Evolutionary conservation across 2,329 filamentous ascomycete species (phyloP).

Genomic region (Fusarium ambrosium): DNA sequence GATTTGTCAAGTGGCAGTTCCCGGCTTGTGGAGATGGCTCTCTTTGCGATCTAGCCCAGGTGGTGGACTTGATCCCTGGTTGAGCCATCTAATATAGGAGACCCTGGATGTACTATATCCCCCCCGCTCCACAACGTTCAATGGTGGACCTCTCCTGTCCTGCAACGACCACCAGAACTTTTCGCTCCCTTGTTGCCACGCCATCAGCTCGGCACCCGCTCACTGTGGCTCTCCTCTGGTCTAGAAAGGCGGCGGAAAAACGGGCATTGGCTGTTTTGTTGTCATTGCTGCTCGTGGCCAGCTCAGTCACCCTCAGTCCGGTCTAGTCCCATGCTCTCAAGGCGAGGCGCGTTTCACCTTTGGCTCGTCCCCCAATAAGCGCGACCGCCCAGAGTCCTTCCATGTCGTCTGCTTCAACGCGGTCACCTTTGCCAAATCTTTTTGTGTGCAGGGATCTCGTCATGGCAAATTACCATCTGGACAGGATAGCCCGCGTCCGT

Average conservation of each 20-base stretch:
- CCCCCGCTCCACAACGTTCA: constrained; percentile 43
- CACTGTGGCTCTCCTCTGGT: constrained; percentile 27
- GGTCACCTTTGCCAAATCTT: constrained; percentile 34
- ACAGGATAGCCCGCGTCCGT: constrained; percentile 37
- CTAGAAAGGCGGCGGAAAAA: constrained; percentile 34
- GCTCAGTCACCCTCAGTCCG: constrained; percentile 39
- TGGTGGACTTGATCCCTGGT: constrained; percentile 42
- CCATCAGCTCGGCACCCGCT: constrained; percentile 42
- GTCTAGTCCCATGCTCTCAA: constrained; percentile 42
- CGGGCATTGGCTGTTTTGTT: constrained; percentile 32
- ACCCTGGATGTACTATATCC: constrained; percentile 50
- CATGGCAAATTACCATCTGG: constrained; percentile 45
- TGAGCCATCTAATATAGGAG: constrained; percentile 48
- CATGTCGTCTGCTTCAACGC: constrained; percentile 38
- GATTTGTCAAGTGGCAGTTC: constrained; percentile 45
- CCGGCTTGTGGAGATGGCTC: constrained; percentile 44
- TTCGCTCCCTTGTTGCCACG: constrained; percentile 44
- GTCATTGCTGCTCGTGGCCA: constrained; percentile 39
- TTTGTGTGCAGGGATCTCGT: constrained; percentile 37
- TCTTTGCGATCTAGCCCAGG: constrained; percentile 46
- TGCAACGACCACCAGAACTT: constrained; percentile 44
- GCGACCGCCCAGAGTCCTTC: constrained; percentile 35
- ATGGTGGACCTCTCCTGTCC: constrained; percentile 39
- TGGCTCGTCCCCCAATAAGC: constrained; percentile 44
- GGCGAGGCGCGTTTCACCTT: constrained; percentile 48